These are phyloP conservation scores for Amphichorda felina DNA, from an alignment of 2,329 filamentous ascomycete species.

Conservation along the genomic window DNA sequence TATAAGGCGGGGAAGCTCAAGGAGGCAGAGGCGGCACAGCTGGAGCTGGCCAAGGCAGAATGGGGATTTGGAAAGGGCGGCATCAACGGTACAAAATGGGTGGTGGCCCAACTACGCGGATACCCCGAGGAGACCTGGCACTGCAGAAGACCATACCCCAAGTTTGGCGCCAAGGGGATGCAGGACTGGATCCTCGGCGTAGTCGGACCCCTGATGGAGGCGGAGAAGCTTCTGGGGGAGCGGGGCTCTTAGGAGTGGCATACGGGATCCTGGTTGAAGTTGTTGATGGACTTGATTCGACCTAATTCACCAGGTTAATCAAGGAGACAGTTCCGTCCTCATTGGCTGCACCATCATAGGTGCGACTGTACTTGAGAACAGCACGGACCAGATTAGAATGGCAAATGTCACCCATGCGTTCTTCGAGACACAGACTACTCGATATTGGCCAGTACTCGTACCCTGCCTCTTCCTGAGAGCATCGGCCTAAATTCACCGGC, in stretches of 20 bases:
- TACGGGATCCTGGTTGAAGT: not conserved
- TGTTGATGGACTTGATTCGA: too few relatives aligned
- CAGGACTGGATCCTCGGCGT: conserved; percentile 17
- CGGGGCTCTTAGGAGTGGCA: too few relatives aligned
- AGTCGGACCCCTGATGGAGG: conserved; percentile 5
- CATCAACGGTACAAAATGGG: conserved; percentile 50
- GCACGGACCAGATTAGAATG: too few relatives aligned
- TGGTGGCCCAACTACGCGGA: conserved; percentile 40
- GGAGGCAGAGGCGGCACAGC: conserved; percentile 36
- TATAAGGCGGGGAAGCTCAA: conserved; percentile 30
- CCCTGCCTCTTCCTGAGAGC: too few relatives aligned
- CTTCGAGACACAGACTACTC: too few relatives aligned
- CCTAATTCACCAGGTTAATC: too few relatives aligned
- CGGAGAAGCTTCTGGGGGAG: conserved; percentile 5
- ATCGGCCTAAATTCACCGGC: too few relatives aligned
- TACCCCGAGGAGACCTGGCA: conserved; percentile 38
- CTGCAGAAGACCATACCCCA: conserved; percentile 41
- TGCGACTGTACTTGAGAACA: too few relatives aligned
- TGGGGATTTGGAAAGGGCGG: conserved; percentile 45
- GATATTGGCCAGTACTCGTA: too few relatives aligned
- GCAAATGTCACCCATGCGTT: too few relatives aligned
- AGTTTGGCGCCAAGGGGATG: conserved; percentile 24
- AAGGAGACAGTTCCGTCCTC: too few relatives aligned
- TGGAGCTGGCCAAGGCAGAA: conserved; percentile 38
- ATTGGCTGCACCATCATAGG: too few relatives aligned